Evolutionary conservation across 306 rosid genomes (phyloP).

Genomic region (peach (Prunus persica)): DNA sequence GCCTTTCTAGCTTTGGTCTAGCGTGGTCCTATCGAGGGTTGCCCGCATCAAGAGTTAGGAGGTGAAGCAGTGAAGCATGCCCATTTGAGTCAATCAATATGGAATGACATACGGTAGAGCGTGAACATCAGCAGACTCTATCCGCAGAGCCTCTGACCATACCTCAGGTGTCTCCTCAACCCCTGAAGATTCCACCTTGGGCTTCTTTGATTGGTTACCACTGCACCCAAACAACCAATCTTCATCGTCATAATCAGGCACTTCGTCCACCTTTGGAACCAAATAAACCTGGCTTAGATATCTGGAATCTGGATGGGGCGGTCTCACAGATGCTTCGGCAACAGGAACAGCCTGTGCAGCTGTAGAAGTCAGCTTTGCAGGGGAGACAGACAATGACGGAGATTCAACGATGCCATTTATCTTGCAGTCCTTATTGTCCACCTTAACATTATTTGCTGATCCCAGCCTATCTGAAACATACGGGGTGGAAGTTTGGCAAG

Average conservation of each 20-base stretch:
- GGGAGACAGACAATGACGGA: slow-evolving; percentile 36
- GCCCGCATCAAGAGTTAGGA: slow-evolving; percentile 24
- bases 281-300: slow-evolving; percentile 55
- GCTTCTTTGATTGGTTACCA: slow-evolving; percentile 37
- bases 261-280: slow-evolving; percentile 60
- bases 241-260: slow-evolving; percentile 52
- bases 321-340: slow-evolving; percentile 40
- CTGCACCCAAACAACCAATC: slow-evolving; percentile 69
- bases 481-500: slow-evolving; percentile 46
- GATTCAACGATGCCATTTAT: slow-evolving; percentile 60
- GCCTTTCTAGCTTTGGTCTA: slow-evolving; percentile 24
- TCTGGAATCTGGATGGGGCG: slow-evolving; percentile 78
- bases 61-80: slow-evolving; percentile 29
- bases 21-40: slow-evolving; percentile 27
- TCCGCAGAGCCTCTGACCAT: slow-evolving; percentile 82
- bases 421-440: slow-evolving; percentile 50
- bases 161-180: slow-evolving; percentile 49
- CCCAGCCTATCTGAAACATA: slow-evolving; percentile 43
- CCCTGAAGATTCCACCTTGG: slow-evolving; percentile 32
- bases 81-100: slow-evolving; percentile 44
- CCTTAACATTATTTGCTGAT: slow-evolving; percentile 36
- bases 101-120: slow-evolving; percentile 94
- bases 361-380: slow-evolving; percentile 33
- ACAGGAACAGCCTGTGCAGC: slow-evolving; percentile 32
- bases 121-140: slow-evolving; percentile 57